Percentiles rank a stretch among this genome's conserved stretches.
phyloP scores from a whole-genome alignment of 2,329 filamentous ascomycete species.

The Ophiosphaerella korrae region DNA sequence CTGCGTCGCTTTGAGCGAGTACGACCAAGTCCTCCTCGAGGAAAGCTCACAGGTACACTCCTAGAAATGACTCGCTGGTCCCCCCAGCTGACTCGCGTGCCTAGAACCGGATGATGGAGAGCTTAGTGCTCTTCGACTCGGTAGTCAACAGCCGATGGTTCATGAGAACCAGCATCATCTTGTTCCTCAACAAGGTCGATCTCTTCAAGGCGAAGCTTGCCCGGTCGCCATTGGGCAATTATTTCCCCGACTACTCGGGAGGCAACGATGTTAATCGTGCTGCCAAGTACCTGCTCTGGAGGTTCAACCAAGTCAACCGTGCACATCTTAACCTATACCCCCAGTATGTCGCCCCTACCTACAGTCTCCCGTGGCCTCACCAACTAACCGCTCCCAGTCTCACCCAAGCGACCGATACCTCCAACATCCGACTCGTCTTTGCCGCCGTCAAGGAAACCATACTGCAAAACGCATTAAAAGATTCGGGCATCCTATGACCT shows the following conservation, averaged over 20 bases:
- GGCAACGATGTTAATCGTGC: constrained; percentile 98
- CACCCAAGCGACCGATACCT: constrained; percentile 98
- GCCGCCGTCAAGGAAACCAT: constrained; percentile 99
- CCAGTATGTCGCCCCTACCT: constrained; percentile 61
- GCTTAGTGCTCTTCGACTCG: constrained; percentile 92
- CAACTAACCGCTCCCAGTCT: constrained; percentile 63
- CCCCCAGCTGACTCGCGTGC: constrained; percentile 28
- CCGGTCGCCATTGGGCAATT: constrained; percentile 87
- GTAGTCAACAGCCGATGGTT: constrained; percentile 99
- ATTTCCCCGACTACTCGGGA: constrained; percentile 97
- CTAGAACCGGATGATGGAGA: constrained; percentile 99
- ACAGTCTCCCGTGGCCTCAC: neutral
- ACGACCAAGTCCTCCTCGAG: constrained; percentile 94
- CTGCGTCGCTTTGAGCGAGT: constrained; percentile 96
- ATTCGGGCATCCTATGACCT: constrained; percentile 82
- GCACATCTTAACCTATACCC: constrained; percentile 96
- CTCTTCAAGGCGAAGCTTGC: constrained; percentile 94
- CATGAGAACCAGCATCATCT: constrained; percentile 96
- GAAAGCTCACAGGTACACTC: constrained; percentile 88
- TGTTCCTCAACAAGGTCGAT: constrained; percentile 99
- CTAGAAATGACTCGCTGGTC: constrained; percentile 7
- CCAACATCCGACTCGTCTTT: constrained; percentile 96
- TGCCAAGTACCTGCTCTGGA: constrained; percentile 96
- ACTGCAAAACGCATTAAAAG: constrained; percentile 95
- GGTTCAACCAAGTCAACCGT: constrained; percentile 97